A percentile compares a stretch with the other conserved stretches of the same genome.
Evolutionary conservation across 1,139 yeast species (phyloP).

Genomic region (Geotrichum macrosporum): DNA sequence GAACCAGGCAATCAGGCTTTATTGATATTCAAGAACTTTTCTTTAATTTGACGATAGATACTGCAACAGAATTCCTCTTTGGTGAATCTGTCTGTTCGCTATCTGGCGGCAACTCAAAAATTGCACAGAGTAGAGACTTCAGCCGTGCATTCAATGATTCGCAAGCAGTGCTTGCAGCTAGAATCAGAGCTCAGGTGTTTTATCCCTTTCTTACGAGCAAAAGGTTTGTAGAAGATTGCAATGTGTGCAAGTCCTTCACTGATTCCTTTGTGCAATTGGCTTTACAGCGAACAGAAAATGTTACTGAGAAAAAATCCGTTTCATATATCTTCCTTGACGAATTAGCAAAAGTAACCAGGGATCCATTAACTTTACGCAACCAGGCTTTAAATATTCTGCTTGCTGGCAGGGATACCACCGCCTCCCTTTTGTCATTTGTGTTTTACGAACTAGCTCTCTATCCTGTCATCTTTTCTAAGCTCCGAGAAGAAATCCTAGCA

Average conservation of each 20-base stretch:
- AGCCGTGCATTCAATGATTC: conserved; percentile 46
- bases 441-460: conserved; percentile 47
- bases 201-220: conserved; percentile 39
- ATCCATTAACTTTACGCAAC: conserved; percentile 49
- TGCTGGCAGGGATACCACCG: conserved; percentile 59
- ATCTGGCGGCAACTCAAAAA: conserved; percentile 20
- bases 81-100: conserved; percentile 49
- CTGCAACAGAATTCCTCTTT: conserved; percentile 56
- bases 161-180: conserved; percentile 41
- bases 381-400: conserved; percentile 50
- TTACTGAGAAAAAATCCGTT: conserved; percentile 24
- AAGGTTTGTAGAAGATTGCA: conserved; percentile 36
- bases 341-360: conserved; percentile 48
- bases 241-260: conserved; percentile 32
- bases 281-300: conserved; percentile 15
- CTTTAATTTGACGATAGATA: conserved; percentile 52
- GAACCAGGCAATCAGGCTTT: conserved; percentile 26
- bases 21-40: conserved; percentile 48
- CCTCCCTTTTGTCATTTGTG: conserved; percentile 48
- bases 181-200: conserved; percentile 40
- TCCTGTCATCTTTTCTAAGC: conserved; percentile 41
- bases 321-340: conserved; percentile 50
- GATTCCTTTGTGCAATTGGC: conserved; percentile 35
- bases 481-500: conserved; percentile 41
- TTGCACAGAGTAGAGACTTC: conserved; percentile 36